phyloP scores from a whole-genome alignment of 75 land plant species.

The Selaginella moellendorffii region DNA sequence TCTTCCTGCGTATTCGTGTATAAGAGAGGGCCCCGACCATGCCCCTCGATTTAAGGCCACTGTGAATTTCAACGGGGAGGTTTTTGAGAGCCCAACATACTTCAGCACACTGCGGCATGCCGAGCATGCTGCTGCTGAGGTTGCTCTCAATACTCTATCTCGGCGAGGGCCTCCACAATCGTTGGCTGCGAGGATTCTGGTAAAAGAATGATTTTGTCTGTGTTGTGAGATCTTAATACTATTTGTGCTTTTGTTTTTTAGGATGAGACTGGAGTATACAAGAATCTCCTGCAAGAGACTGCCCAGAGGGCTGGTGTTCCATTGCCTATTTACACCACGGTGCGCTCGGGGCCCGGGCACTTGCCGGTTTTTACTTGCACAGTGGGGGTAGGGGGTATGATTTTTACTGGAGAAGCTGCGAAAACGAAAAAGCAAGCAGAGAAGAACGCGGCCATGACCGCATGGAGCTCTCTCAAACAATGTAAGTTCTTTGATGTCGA shows the following conservation, averaged over 20 bases:
- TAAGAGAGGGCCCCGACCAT: constrained; percentile 71
- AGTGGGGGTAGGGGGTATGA: constrained; percentile 63
- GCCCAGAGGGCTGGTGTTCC: constrained; percentile 95
- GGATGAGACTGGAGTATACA: constrained; percentile 92
- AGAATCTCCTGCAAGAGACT: constrained; percentile 79
- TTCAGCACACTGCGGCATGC: constrained; percentile 65
- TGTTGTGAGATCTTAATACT: background rate
- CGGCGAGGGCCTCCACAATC: constrained; percentile 52
- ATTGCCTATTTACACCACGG: constrained; percentile 57
- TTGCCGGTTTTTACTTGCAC: constrained; percentile 82
- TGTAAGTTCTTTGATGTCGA: constrained; percentile 31
- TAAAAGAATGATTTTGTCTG: background rate
- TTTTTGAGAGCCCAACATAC: constrained; percentile 57
- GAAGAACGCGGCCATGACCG: constrained; percentile 80
- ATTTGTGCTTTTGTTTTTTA: constrained; percentile 13
- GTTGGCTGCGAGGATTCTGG: constrained; percentile 68
- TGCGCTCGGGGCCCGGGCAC: constrained; percentile 68
- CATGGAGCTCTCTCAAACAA: constrained; percentile 68
- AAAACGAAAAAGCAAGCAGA: constrained; percentile 93
- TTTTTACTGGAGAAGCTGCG: constrained; percentile 72
- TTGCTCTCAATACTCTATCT: constrained; percentile 48
- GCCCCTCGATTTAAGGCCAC: constrained; percentile 65
- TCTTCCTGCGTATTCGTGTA: constrained; percentile 60
- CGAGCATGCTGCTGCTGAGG: constrained; percentile 67
- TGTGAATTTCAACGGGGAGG: constrained; percentile 66